Evolutionary conservation across 2,329 filamentous ascomycete species (phyloP).

Genomic region (Hymenoscyphus repandus): DNA sequence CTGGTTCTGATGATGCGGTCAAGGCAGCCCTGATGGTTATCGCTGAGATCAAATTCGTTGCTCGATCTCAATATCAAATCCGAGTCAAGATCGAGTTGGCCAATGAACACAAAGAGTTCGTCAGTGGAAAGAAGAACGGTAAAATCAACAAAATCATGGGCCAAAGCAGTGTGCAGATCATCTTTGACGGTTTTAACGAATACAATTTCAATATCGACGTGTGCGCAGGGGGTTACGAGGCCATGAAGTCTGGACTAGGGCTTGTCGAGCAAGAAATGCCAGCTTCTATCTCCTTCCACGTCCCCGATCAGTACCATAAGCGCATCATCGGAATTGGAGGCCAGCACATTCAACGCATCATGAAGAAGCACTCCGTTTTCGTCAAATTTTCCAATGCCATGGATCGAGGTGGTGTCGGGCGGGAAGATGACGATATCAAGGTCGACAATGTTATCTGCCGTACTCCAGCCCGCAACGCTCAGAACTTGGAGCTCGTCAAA

Average conservation of each 20-base stretch:
- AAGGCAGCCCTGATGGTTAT: slow-evolving; percentile 94
- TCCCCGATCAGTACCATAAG: slow-evolving; percentile 98
- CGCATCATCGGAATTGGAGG: slow-evolving; percentile 98
- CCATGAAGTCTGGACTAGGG: slow-evolving; percentile 85
- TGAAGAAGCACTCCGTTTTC: slow-evolving; percentile 99
- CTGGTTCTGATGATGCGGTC: slow-evolving; percentile 92
- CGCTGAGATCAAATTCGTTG: slow-evolving; percentile 83
- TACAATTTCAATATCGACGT: slow-evolving; percentile 99
- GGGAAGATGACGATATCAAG: slow-evolving; percentile 96
- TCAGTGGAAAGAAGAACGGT: slow-evolving; percentile 98
- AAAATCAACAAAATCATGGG: slow-evolving; percentile 99
- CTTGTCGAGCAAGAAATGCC: slow-evolving; percentile 99
- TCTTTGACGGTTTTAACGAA: slow-evolving; percentile 98
- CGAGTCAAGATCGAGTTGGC: slow-evolving; percentile 97
- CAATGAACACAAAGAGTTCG: slow-evolving; percentile 99
- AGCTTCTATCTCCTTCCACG: slow-evolving; percentile 97
- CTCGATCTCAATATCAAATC: slow-evolving; percentile 84
- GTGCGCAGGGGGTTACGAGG: slow-evolving; percentile 85
- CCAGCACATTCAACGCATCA: slow-evolving; percentile 98
- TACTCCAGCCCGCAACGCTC: slow-evolving; percentile 92
- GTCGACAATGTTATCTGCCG: slow-evolving; percentile 99
- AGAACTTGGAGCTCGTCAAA: slow-evolving; percentile 95
- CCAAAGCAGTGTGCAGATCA: slow-evolving; percentile 97
- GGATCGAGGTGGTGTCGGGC: slow-evolving; percentile 85
- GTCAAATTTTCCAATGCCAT: slow-evolving; percentile 99